Base-by-base conservation (phyloP, 352 stramenopile genomes). In the Phytopythium helicoides region DNA sequence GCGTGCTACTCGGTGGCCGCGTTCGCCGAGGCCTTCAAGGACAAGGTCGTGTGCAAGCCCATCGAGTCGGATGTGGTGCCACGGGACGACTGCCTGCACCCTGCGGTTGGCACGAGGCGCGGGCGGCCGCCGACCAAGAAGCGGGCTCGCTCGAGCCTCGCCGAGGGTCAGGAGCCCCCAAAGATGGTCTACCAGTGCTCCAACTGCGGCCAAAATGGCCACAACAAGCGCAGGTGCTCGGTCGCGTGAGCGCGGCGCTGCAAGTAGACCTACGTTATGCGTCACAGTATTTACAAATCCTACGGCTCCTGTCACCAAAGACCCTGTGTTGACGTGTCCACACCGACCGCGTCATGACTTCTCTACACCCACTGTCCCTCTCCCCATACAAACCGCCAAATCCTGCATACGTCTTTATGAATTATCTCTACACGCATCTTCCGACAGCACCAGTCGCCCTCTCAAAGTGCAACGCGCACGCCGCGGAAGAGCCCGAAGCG, bases 181-280 rank as follows among this genome's bases (percentile, higher is more conserved):
- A 6, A 15, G 40, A 34, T 47, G 40, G 9, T 15, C 40, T 47
- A 47, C 40, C 40, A 47, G 40, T 47, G 40, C 40, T 47, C 40
- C 10, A 34, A 34, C 11, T 47, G 40, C 40, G 40, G 40, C 40
- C 21, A 19, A 21, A n/a, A 26, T 12, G 12, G 40, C 40, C 40
- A 47, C 40, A 47, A 47, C 40, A 47, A 47, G 40, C 21, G 40
- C n/a, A 47, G 21, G 19, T 47, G 40, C 40, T 21, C 40, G 5
- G 9, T 15, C 22, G 10, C 14, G 18, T 12, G 39, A 46, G 10
- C 8, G 18, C 18, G 16, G 4, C 25, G 18, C 18, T 46, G 28
- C 28, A 33, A 33, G 5, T 33, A 33, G 28, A 33, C 28, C 28
- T 33, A 33, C 28, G 28, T 5, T 33, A 33, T 33, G 28, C 28